These are phyloP conservation scores for Colletotrichum gloeosporioides DNA, from an alignment of 2,329 filamentous ascomycete genomes.

Conservation along the genomic window DNA sequence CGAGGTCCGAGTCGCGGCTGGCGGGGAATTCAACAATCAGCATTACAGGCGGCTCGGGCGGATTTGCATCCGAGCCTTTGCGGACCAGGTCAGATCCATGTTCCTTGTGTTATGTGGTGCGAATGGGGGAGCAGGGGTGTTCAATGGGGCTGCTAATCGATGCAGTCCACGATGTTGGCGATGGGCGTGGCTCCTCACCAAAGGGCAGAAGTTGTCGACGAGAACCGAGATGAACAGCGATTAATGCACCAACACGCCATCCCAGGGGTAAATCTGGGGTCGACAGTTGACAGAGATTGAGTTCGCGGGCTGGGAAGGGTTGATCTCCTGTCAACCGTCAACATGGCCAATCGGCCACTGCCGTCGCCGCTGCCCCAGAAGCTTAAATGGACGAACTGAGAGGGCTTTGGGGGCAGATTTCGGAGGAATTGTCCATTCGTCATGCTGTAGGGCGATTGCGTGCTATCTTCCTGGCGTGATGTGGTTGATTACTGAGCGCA, in stretches of 20 bases:
- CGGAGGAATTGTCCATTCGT: background rate
- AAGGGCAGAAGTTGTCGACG: accelerated
- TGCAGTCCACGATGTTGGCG: background rate
- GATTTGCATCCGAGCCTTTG: background rate
- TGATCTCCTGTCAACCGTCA: background rate
- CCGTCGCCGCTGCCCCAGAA: background rate
- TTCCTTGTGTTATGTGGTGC: background rate
- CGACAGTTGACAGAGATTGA: background rate
- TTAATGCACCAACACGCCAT: background rate
- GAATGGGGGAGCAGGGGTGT: background rate
- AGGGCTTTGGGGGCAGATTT: background rate
- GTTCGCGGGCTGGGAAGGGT: background rate
- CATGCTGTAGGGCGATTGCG: background rate
- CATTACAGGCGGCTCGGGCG: background rate
- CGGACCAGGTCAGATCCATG: background rate
- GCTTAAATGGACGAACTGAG: background rate
- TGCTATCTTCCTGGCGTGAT: background rate
- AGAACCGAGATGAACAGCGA: background rate
- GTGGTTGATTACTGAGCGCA: background rate
- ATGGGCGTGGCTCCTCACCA: background rate
- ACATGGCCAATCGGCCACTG: background rate
- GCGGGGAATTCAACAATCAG: background rate
- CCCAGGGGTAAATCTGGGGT: background rate
- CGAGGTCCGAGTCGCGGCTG: background rate
- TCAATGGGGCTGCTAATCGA: background rate